Evolutionary conservation across 306 rosid species (phyloP).

Genomic region (Quercus aquifolioides): DNA sequence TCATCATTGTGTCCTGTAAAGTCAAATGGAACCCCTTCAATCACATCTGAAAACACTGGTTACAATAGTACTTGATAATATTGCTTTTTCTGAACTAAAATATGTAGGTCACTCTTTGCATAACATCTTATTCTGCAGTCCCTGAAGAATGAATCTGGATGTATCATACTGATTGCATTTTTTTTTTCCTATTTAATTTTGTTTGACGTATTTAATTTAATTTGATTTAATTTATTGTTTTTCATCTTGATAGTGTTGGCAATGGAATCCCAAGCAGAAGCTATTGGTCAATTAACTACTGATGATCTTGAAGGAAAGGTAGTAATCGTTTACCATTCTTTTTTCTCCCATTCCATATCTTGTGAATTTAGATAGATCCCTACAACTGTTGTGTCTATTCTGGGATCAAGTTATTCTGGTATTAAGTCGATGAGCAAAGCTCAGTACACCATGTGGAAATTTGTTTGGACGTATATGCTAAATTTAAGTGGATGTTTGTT

Average conservation of each 20-base stretch:
- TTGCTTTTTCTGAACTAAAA: background rate
- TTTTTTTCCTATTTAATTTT: background rate
- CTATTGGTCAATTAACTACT: slow-evolving; percentile 84
- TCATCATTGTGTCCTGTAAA: background rate
- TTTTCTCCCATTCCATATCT: background rate
- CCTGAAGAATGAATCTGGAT: background rate
- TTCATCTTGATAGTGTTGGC: slow-evolving; percentile 59
- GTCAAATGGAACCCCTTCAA: background rate
- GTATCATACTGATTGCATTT: background rate
- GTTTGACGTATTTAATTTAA: background rate
- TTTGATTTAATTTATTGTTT: slow-evolving; percentile 6
- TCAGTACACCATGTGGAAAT: background rate
- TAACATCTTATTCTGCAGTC: slow-evolving; percentile 5
- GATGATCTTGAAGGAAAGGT: slow-evolving; percentile 98
- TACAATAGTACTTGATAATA: background rate
- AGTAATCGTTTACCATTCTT: slow-evolving; percentile 6
- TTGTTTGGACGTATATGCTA: background rate
- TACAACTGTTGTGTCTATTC: background rate
- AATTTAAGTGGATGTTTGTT: background rate
- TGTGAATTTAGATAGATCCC: background rate
- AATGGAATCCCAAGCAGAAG: slow-evolving; percentile 98
- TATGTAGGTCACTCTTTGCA: background rate
- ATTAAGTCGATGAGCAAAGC: background rate
- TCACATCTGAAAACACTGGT: background rate
- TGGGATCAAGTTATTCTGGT: background rate